Conservation (phyloP, 208 protist species). For the Acanthamoeba pearcei region DNA sequence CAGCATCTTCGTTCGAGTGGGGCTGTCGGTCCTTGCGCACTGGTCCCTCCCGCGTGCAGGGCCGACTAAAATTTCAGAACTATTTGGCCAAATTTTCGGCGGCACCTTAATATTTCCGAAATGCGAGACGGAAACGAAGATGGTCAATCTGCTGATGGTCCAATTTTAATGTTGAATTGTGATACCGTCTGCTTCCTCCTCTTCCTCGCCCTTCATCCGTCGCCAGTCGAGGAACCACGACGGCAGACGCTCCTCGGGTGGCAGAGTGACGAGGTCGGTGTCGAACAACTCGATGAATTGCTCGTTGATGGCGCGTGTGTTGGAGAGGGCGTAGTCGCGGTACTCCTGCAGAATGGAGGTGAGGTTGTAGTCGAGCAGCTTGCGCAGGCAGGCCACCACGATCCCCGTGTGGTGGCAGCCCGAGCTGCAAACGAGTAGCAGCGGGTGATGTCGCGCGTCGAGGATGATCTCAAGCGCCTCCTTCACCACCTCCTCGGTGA, state of each 20-base stretch:
- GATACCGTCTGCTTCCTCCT: neutral
- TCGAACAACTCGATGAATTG: conserved; percentile 99
- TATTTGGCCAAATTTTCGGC: too few relatives aligned
- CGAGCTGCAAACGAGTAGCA: conserved; percentile 96
- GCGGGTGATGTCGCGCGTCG: conserved; percentile 94
- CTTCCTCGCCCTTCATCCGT: conserved; percentile 79
- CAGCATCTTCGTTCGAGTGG: too few relatives aligned
- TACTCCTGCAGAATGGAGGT: conserved; percentile 97
- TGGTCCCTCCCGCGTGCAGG: too few relatives aligned
- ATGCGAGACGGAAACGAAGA: too few relatives aligned
- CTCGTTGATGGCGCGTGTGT: conserved; percentile 96
- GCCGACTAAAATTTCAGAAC: too few relatives aligned
- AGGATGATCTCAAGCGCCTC: conserved; percentile 96
- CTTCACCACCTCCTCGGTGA: conserved; percentile 90
- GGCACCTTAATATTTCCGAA: too few relatives aligned
- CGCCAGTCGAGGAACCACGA: conserved; percentile 83
- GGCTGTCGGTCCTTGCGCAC: too few relatives aligned
- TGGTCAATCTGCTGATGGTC: too few relatives aligned
- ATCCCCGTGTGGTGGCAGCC: conserved; percentile 97
- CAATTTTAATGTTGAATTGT: too few relatives aligned
- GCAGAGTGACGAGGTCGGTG: conserved; percentile 96
- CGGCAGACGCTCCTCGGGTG: conserved; percentile 78
- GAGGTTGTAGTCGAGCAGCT: conserved; percentile 97
- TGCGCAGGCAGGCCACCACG: conserved; percentile 97
- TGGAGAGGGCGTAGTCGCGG: conserved; percentile 81